These are phyloP conservation scores for Aspergillaceae sp. DNA, from an alignment of 2,329 filamentous ascomycete species.

Conservation along the genomic window DNA sequence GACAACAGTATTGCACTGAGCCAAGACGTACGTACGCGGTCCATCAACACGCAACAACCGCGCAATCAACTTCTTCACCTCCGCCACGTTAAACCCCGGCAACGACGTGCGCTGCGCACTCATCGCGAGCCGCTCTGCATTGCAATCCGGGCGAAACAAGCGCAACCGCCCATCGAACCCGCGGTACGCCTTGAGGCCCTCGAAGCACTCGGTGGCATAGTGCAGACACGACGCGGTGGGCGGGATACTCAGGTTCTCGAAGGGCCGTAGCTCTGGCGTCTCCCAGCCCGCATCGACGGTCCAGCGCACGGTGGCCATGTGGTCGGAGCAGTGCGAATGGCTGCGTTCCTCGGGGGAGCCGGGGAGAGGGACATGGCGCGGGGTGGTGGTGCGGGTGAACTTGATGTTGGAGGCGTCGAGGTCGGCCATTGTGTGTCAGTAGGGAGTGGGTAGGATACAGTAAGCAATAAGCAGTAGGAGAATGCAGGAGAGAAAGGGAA, in stretches of 20 bases:
- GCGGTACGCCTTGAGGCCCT: conserved; percentile 69
- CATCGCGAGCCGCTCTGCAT: conserved; percentile 55
- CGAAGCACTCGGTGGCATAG: conserved; percentile 88
- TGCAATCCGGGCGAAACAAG: conserved; percentile 67
- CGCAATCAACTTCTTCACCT: conserved; percentile 66
- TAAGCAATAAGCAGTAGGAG: too few species aligned
- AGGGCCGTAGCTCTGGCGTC: conserved; percentile 64
- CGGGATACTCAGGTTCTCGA: conserved; percentile 67
- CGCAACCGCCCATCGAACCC: conserved; percentile 62
- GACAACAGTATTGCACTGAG: too few species aligned
- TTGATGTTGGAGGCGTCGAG: conserved; percentile 34
- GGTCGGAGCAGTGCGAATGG: conserved; percentile 58
- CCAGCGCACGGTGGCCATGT: conserved; percentile 77
- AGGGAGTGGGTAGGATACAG: not conserved
- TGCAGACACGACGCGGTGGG: conserved; percentile 74
- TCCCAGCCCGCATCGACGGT: conserved; percentile 59
- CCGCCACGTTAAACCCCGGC: conserved; percentile 60
- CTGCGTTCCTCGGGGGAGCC: conserved; percentile 33
- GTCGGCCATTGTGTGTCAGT: conserved; percentile 19
- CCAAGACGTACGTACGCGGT: conserved; percentile 37
- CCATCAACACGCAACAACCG: conserved; percentile 62
- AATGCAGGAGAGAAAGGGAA: too few species aligned
- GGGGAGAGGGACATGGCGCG: conserved; percentile 28
- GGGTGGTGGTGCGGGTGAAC: conserved; percentile 28
- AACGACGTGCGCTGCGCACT: conserved; percentile 59